Evolutionary conservation across 2,329 filamentous ascomycete genomes (phyloP).

Genomic region (Colletotrichum higginsianum): DNA sequence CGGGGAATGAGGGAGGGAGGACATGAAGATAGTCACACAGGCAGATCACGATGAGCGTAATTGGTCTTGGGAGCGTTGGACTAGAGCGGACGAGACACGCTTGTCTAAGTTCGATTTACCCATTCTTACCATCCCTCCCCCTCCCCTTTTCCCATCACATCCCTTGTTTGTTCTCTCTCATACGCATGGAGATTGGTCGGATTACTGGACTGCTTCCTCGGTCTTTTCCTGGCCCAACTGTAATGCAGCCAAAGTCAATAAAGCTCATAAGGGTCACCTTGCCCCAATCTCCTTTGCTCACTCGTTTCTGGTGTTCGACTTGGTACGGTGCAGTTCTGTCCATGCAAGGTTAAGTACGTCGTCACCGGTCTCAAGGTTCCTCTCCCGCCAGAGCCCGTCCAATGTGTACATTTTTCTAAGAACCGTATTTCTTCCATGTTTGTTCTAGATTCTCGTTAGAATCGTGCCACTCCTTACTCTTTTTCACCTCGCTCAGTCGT

Average conservation of each 20-base stretch:
- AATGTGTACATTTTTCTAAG: constrained; percentile 20
- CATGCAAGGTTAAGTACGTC: not conserved
- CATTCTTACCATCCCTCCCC: not conserved
- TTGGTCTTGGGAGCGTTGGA: not conserved
- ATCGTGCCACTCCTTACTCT: constrained; percentile 14
- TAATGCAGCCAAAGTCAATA: not conserved
- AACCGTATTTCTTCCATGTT: not conserved
- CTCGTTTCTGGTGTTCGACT: not conserved
- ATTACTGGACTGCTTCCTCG: not conserved
- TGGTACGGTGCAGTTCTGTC: not conserved
- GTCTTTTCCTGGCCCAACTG: not conserved
- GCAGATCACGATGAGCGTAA: not conserved
- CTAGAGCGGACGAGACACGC: not conserved
- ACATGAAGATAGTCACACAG: too few species aligned
- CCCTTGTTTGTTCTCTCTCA: not conserved
- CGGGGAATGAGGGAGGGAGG: constrained; percentile 16
- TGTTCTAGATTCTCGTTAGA: not conserved
- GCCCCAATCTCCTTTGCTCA: not conserved
- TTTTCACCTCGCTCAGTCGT: not conserved
- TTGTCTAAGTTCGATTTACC: not conserved
- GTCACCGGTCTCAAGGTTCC: not conserved
- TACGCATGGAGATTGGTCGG: not conserved
- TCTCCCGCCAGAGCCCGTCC: not conserved
- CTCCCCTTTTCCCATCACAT: not conserved
- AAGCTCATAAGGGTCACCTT: not conserved